A percentile compares a stretch with the other conserved stretches of the same genome.
Evolutionary conservation across 1,139 yeast species (phyloP).

Genomic region (Diutina pseudorugosa): DNA sequence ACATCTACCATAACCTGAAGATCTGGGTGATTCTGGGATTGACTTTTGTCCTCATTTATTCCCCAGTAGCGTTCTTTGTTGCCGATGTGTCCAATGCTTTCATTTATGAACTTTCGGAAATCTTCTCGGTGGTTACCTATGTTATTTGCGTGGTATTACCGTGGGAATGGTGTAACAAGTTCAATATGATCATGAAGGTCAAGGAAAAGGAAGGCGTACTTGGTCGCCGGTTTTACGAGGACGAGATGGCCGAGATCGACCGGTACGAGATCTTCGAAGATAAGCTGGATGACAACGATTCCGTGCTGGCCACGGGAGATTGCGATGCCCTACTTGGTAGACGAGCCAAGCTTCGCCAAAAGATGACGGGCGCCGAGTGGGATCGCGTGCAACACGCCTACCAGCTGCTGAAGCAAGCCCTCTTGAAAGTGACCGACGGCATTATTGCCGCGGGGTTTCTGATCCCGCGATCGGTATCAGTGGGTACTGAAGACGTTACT

Average conservation of each 20-base stretch:
- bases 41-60: constrained; percentile 45
- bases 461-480: constrained; percentile 34
- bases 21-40: constrained; percentile 46
- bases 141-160: constrained; percentile 67
- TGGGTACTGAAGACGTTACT: neutral
- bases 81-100: constrained; percentile 68
- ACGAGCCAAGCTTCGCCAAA: neutral
- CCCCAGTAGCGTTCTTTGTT: constrained; percentile 64
- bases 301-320: constrained; percentile 6
- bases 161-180: constrained; percentile 83
- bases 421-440: constrained; percentile 38
- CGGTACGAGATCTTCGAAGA: constrained; percentile 30
- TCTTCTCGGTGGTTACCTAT: constrained; percentile 60
- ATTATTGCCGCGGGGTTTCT: constrained; percentile 50
- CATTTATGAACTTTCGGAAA: constrained; percentile 60
- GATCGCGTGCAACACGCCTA: neutral
- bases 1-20: constrained; percentile 37
- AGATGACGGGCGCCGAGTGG: neutral
- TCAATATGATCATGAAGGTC: constrained; percentile 46
- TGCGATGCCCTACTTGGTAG: constrained; percentile 6
- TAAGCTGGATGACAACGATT: constrained; percentile 13
- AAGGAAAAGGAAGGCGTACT: constrained; percentile 68
- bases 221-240: constrained; percentile 71
- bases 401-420: constrained; percentile 4
- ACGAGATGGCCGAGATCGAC: constrained; percentile 39